Percentiles rank a stretch among this genome's conserved stretches.
Evolutionary conservation across 192 early-diverging fungal species (phyloP).

Genomic region (Backusella circina): DNA sequence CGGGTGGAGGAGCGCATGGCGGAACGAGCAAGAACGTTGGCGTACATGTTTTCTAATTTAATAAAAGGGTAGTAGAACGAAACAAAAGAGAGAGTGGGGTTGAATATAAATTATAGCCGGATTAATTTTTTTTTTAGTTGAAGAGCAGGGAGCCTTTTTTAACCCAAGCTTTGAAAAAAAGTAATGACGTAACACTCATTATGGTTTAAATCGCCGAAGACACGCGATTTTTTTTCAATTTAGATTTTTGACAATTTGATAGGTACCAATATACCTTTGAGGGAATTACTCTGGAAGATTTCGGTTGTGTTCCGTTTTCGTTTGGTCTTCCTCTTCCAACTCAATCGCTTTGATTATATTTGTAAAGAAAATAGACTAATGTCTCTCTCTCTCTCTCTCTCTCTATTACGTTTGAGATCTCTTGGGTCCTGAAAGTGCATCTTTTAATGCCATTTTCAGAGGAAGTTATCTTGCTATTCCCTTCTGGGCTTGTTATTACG

Average conservation of each 20-base stretch:
- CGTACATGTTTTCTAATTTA: conserved; percentile 24
- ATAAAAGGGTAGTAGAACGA: neutral
- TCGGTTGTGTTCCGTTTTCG: too few relatives aligned
- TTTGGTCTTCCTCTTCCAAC: too few relatives aligned
- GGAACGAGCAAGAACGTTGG: conserved; percentile 35
- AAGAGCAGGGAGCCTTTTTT: neutral
- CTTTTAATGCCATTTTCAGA: too few relatives aligned
- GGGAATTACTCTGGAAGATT: too few relatives aligned
- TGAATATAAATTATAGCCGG: neutral
- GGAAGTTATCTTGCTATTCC: too few relatives aligned
- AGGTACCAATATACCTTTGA: neutral
- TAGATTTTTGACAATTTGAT: neutral
- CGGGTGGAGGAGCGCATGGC: conserved; percentile 30
- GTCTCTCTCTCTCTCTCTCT: too few relatives aligned
- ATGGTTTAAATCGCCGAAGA: neutral
- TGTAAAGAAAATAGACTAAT: too few relatives aligned
- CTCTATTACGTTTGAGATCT: too few relatives aligned
- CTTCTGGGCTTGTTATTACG: too few relatives aligned
- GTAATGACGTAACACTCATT: neutral
- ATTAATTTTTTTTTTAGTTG: neutral
- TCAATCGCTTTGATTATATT: too few relatives aligned
- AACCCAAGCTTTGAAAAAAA: neutral
- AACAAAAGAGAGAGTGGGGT: neutral
- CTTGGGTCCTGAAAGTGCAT: too few relatives aligned
- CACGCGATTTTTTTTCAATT: neutral